These are phyloP conservation scores for Microbotryomycetes sp. DNA, from an alignment of 1,284 basidiomycete genomes.

Conservation along the genomic window DNA sequence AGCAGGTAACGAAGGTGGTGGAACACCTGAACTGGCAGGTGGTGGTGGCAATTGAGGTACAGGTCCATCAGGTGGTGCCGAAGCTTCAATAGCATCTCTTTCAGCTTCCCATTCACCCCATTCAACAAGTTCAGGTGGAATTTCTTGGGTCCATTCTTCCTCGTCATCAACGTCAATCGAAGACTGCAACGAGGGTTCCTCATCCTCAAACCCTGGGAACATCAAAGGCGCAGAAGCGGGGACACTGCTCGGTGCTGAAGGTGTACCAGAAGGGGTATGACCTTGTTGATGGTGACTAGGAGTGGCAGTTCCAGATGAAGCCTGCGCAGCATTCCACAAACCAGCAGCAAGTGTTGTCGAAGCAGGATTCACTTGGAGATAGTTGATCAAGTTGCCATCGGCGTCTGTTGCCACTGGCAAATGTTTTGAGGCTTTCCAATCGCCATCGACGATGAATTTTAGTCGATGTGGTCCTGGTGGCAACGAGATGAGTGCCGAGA, in stretches of 20 bases:
- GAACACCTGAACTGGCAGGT: constrained; percentile 42
- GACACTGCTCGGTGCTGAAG: background rate
- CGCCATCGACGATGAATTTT: constrained; percentile 91
- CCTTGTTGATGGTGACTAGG: background rate
- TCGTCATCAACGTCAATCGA: constrained; percentile 13
- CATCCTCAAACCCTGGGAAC: constrained; percentile 6
- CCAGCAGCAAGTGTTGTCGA: constrained; percentile 10
- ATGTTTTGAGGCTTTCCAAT: constrained; percentile 67
- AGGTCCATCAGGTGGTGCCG: constrained; percentile 2
- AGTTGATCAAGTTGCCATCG: constrained; percentile 92
- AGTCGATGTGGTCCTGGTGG: constrained; percentile 90
- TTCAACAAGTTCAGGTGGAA: constrained; percentile 40
- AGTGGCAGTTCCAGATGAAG: background rate
- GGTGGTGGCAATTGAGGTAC: constrained; percentile 19
- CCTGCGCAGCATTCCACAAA: background rate
- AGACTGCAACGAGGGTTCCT: constrained; percentile 3
- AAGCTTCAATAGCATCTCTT: constrained; percentile 34
- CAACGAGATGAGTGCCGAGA: constrained; percentile 50
- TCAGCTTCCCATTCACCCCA: constrained; percentile 36
- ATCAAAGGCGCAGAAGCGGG: background rate
- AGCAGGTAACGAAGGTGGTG: constrained; percentile 76
- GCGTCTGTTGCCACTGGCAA: constrained; percentile 89
- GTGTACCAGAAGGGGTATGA: background rate
- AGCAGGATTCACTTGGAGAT: constrained; percentile 56
- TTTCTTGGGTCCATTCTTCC: constrained; percentile 42